Evolutionary conservation across 2,329 filamentous ascomycete species (phyloP), one percentile per base, ranked within the genome.

Genomic region (Alternaria solani): DNA sequence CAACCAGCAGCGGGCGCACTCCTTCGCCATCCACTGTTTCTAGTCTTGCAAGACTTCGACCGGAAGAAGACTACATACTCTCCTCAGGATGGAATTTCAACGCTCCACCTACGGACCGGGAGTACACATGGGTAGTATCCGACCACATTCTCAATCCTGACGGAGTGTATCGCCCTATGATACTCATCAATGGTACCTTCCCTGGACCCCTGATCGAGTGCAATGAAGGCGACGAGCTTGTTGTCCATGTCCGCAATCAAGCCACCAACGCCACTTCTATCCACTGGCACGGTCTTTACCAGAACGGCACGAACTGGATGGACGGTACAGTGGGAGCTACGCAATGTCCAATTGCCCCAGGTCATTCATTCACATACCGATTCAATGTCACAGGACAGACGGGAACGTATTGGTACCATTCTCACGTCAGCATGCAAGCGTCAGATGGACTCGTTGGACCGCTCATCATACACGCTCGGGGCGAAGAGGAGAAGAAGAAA

Each of bases 141-240:
- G 86, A 90, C 61, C 84, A 84, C 32, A 78, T 81, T 0, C 81
- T 86, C 42, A 88, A 87, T 54, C 89, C 88, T 0, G 74, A 91
- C 67, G 88, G 79, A 9, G 70, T 81, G 14, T 79, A 70, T 51
- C 68, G 80, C 12, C 75, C 76, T 1, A 80, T 81, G 79, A 75
- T 80, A 12, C 65, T 81, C 25, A 78, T 81, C 60, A 80, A 81
- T 54, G 66, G 67, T 36, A 75, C 76, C 47, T 81, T 79, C 51
- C 79, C 80, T 0, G 79, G 78, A 0, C 79, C 79, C 1, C 39
- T 80, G 56, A 72, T 81, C 34, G 77, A 80, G 64, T 75, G 72
- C 57, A 81, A 81, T 69, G 86, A 91, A 66, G 88, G 88, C 16
- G 91, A 94, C 64, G 88, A 85, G 0, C 77, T 94, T 7, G 75